These are phyloP conservation scores for Coemansia sp. DNA, from an alignment of 192 early-diverging fungal species.

Conservation along the genomic window DNA sequence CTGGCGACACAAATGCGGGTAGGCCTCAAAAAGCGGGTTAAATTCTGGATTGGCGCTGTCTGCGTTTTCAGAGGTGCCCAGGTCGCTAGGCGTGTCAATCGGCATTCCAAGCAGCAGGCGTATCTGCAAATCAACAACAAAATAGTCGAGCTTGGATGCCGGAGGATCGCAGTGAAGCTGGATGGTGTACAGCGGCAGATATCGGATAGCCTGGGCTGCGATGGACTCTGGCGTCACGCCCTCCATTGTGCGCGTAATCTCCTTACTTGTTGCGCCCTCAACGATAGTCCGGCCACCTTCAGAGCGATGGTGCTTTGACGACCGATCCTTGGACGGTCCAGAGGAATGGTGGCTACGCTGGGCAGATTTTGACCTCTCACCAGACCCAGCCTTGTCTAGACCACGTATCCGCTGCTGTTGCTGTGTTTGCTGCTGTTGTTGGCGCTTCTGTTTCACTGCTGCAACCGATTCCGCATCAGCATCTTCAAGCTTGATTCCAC, in stretches of 20 bases:
- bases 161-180: conserved; percentile 51
- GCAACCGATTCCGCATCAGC: too few species aligned
- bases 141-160: conserved; percentile 50
- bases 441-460: too few species aligned
- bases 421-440: too few species aligned
- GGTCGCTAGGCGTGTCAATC: conserved; percentile 19
- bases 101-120: conserved; percentile 57
- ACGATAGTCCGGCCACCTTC: conserved; percentile 30
- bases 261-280: conserved; percentile 5
- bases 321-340: conserved; percentile 1
- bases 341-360: not conserved
- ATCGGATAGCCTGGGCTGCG: conserved; percentile 55
- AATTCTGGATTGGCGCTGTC: not conserved
- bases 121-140: conserved; percentile 68
- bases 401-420: not conserved
- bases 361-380: not conserved
- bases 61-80: not conserved
- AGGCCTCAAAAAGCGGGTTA: conserved; percentile 54
- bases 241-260: conserved; percentile 1
- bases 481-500: too few species aligned
- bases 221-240: conserved; percentile 26
- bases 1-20: conserved; percentile 58
- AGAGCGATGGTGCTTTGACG: conserved; percentile 2
- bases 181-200: conserved; percentile 67
- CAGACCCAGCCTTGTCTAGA: not conserved